Evolutionary conservation across 768 basidiomycete species (phyloP), one percentile per base, ranked within the genome.

Genomic region (Leccinum sublutescens): DNA sequence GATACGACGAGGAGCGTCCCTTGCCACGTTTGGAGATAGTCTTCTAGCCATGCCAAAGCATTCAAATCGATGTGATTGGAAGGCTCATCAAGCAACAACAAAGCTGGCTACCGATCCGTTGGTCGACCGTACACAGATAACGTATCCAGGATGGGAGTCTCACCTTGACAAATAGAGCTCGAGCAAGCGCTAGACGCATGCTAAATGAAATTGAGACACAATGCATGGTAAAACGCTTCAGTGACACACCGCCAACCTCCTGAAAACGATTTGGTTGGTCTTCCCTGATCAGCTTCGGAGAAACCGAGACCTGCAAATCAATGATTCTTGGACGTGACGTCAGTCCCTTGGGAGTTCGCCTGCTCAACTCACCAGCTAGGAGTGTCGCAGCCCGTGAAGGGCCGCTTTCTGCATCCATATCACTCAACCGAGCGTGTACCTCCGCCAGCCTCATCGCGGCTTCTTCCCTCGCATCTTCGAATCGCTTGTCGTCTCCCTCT

Each of bases 41-140:
- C 95, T 78, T 98, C 95, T 7, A 95, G 79, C 95, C 96, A 98
- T 31, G 96, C 96, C 68, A 98, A 82, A 9, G 95, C 95, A 74
- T 98, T 98, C 56, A 98, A 74, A 82, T 96, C 93, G 69, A 93
- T 94, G 77, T 97, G 93, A 82, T 98, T 98, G 11, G 96, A 96
- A 70, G 95, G 95, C 70, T 97, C 94, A 74, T 95, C 95, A 17
- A 95, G 80, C 63, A 95, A 79, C 52, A 95, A 78, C 33, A 95
- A 78, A 45, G 90, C 71, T 36, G 87, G 87, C 86, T 89, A 51
- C n/a, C 49, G 23, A 53, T 55, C 27, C 31, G 31, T 57, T 54
- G 64, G 57, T 53, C 62, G 25, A 55, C 43, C 40, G 38, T 54
- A 47, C 15, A 54, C 34, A n/a, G 15, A 47, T 3, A 4, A 36